Evolutionary conservation across 2,329 filamentous ascomycete genomes (phyloP), one percentile per base, ranked within the genome.

Genomic region (Alternaria sp.): DNA sequence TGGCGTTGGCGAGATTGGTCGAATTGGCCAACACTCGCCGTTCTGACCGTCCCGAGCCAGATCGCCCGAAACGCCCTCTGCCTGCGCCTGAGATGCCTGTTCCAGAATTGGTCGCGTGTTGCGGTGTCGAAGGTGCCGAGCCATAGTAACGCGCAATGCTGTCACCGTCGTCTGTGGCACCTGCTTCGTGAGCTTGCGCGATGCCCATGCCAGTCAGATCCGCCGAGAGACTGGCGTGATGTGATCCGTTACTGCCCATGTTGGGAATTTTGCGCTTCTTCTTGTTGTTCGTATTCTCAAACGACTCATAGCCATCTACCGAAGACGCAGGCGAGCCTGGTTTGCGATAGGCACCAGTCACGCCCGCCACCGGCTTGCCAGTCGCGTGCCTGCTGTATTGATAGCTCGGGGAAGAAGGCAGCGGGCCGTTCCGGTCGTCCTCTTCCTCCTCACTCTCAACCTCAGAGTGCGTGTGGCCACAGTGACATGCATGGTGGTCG

Each of bases 261-360:
- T 93, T 93, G 0, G 95, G 95, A 38, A 99, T 98, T 81, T 99
- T 99, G 68, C 95, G 88, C 80, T 99, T 98, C 83, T 98, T 99
- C 81, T 99, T 99, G 77, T 99, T 99, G 78, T 97, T 98, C 36
- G 93, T 96, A 73, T 98, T 98, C 79, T 99, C 95, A 72, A 97
- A 96, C 7, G 93, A 95, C 78, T 99, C 95, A 77, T 98, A 98
- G 14, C 94, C 93, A 76, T 98, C 94, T 11, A 87, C 85, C 24
- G 89, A 88, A 12, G 92, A 93, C 43, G 85, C 86, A 49, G 89
- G 86, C 22, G 88, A 86, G 43, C 87, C 80, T 24, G 83, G 78
- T 63, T 78, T 77, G 51, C 76, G 72, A 59, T 78, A 78, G 59
- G 66, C 66, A 69, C 73, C 65, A 68, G 78, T 69, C 36, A 56